Evolutionary conservation across 495 filamentous ascomycete species (phyloP), one percentile per base, ranked within the genome.

Genomic region (Aspergillus hancockii): DNA sequence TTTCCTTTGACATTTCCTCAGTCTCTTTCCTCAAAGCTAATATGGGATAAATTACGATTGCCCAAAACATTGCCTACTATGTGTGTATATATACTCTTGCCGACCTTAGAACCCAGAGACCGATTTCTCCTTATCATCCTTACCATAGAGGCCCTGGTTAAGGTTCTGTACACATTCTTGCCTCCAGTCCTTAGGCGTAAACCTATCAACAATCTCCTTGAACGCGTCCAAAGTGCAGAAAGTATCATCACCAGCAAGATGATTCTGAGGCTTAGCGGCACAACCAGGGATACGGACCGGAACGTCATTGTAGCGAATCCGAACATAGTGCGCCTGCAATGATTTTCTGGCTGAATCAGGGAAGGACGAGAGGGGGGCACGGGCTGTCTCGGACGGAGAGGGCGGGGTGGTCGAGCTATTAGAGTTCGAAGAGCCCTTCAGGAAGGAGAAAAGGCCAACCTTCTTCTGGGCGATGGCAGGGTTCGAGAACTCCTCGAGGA

Each of bases 211-310:
- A 61, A 97, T 90, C 51, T 81, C 76, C 71, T 97, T 98, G 82
- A 98, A 98, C 2, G 94, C 85, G 49, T 89, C 84, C 63, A 98
- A 67, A 0, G 94, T 98, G 76, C 94, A 98, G 69, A 98, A 96
- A 22, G 82, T 90, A 61, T 92, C 88, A 67, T 98, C 90, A 3
- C 92, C 92, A 28, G 92, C 84, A 6, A 96, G 80, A 74, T 98
- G 94, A 41, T 92, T 96, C 30, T 90, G 90, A 0, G 80, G 70
- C 34, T 79, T 74, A 58, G 81, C 85, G 36, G 72, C 78, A 68
- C 94, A 98, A 28, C 91, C 92, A 7, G 92, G 93, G 52, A 98
- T 83, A 10, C 78, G 81, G 64, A 97, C 82, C 0, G 90, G 83
- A 41, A 80, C 77, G 70, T 98, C 93, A 63, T 98, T 98, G 72